These are phyloP conservation scores for Blastocystis sp. DNA, from an alignment of 352 stramenopile genomes.

Conservation along the genomic window DNA sequence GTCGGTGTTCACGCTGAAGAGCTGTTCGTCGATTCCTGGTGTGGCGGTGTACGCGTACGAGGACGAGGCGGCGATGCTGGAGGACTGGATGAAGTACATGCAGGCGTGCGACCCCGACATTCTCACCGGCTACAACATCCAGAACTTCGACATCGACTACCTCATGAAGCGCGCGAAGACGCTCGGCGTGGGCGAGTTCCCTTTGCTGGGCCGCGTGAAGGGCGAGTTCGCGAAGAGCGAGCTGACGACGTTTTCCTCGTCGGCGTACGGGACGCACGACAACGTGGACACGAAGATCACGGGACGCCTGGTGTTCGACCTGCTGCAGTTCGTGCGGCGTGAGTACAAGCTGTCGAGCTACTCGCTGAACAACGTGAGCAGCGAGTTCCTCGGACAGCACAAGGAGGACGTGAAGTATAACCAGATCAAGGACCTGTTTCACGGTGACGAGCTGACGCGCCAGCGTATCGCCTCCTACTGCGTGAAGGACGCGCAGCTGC, in stretches of 20 bases:
- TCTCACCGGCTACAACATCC: slow-evolving; percentile 96
- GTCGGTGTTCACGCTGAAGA: slow-evolving; percentile 93
- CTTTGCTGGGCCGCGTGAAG: slow-evolving; percentile 76
- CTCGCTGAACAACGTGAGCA: slow-evolving; percentile 93
- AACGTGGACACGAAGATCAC: slow-evolving; percentile 94
- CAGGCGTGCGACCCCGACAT: slow-evolving; percentile 88
- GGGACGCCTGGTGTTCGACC: slow-evolving; percentile 92
- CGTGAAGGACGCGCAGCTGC: slow-evolving; percentile 93
- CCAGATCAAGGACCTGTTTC: slow-evolving; percentile 88
- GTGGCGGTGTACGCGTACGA: slow-evolving; percentile 79
- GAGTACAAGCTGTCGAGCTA: slow-evolving; percentile 98
- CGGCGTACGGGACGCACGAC: slow-evolving; percentile 89
- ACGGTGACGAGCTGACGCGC: slow-evolving; percentile 87
- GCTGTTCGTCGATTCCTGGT: slow-evolving; percentile 91
- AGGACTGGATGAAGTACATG: slow-evolving; percentile 91
- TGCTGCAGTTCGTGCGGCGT: slow-evolving; percentile 96
- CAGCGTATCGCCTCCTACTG: slow-evolving; percentile 96
- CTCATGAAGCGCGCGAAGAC: slow-evolving; percentile 89
- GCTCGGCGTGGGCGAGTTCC: slow-evolving; percentile 68
- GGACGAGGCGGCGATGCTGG: slow-evolving; percentile 85
- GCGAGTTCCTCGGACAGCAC: slow-evolving; percentile 89
- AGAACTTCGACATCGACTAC: slow-evolving; percentile 99
- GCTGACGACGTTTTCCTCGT: slow-evolving; percentile 92
- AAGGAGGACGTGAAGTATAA: slow-evolving; percentile 99
- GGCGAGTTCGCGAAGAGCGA: slow-evolving; percentile 80